Evolutionary conservation across 345 rosid species (phyloP).

Genomic region (Mangifera indica): DNA sequence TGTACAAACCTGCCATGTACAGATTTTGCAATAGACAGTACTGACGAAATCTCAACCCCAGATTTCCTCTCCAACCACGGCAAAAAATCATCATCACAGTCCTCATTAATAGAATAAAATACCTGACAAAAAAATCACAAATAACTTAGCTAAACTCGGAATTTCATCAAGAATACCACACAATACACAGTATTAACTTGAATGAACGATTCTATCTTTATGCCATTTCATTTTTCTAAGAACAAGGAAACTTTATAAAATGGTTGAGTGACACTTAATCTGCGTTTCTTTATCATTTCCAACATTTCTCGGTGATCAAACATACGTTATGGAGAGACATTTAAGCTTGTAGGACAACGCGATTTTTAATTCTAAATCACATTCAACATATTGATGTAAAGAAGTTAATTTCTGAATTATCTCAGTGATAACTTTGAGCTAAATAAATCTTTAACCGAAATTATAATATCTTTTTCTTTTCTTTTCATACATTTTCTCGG

Average conservation of each 20-base stretch:
- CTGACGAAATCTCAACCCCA: conserved; percentile 51
- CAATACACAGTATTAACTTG: neutral
- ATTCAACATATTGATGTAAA: neutral
- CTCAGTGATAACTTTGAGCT: neutral
- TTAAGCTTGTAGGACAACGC: neutral
- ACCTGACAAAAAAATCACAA: conserved; percentile 24
- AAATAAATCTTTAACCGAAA: neutral
- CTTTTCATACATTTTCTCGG: conserved; percentile 8
- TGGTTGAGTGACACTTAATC: neutral
- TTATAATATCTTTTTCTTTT: neutral
- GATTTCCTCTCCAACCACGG: conserved; percentile 78
- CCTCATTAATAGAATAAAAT: conserved; percentile 36
- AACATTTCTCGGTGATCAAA: too few species aligned
- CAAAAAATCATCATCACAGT: conserved; percentile 51
- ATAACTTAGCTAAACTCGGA: neutral
- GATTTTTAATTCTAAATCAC: neutral
- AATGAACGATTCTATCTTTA: neutral
- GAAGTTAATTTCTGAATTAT: neutral
- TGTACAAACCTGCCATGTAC: conserved; percentile 54
- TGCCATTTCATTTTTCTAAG: neutral
- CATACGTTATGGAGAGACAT: neutral
- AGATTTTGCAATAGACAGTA: conserved; percentile 70
- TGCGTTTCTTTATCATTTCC: neutral
- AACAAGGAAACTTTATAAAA: neutral
- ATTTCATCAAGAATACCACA: too few species aligned